Evolutionary conservation across 23 red algal species (phyloP), one percentile per base, ranked within the genome.

Genomic region (Gracilaria domingensis): DNA sequence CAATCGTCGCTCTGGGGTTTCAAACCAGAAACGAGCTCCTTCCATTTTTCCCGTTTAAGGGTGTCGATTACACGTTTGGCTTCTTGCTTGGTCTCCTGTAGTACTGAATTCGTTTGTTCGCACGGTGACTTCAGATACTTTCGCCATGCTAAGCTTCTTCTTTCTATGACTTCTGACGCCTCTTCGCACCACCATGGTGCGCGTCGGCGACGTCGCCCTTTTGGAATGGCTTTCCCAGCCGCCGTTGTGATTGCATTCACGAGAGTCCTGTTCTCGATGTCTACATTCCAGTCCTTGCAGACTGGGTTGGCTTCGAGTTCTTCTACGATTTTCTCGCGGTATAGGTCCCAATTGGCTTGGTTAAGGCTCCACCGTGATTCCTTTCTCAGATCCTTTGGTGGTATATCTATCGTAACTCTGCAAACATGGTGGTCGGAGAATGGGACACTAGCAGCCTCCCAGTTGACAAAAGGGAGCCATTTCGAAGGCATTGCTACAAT

Each of bases 371-470:
- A 70, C 18, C 25, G 4, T 12, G 24, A 25, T 34, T 70, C 28
- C 16, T 28, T 34, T 17, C 65, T 28, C 28, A 35, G 28, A 26
- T 70, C 65, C 2, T 35, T 70, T 7, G 65, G 65, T 9, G 65
- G 65, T 33, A 70, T 70, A 34, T 70, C 35, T 24, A 70, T 34
- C 1, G 12, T 70, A 25, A 70, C 4, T 16, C 6, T 34, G 25
- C 65, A 70, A 26, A 25, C 24, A 34, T 70, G 65, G 25, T 70
- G 65, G 28, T 70, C 65, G 14, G 65, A 70, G 25, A 70, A 70
- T 24, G 65, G 65, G 23, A 4, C 35, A 1, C 35, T 17, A 7
- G 65, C 28, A 12, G 65, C 65, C 16, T 70, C 65, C 65, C 65
- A 34, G 5, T 16, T 34, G 4, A 26, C 35, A 17, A 35, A 70